Base-by-base conservation (phyloP, 225 moss, liverwort and hornwort genomes). In the Sphagnum contortum region DNA sequence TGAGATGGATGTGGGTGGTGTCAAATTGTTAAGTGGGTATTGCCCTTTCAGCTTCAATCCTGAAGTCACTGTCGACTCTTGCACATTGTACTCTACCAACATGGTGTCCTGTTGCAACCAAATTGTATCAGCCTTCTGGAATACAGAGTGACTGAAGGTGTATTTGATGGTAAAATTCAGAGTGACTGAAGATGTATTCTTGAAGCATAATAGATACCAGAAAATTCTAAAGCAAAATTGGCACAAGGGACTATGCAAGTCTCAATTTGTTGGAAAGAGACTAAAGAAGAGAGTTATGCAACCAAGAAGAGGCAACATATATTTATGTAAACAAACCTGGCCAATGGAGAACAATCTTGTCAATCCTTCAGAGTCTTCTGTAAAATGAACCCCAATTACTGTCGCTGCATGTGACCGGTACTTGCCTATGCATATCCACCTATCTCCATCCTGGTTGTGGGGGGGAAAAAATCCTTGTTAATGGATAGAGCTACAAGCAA, bases 391-490 rank as follows among this genome's bases (percentile, higher is more conserved):
- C 5, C 71, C 81, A 8, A 57, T 67, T 49, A 81, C 77, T 50
- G 78, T 55, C 64, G 72, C 78, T 62, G 85, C 85, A 66, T 85
- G 85, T 11, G 85, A 85, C 57, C 78, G 71, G 29, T 81, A 85
- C 60, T 85, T 85, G 63, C 85, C 85, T 48, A 78, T 74, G 68
- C 81, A 85, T 60, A 81, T 81, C 85, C 85, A 85, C 50, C 75
- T 80, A 55, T 80, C 83, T 4, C 76, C 77, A 50, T 74, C 74
- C 83, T 84, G 70, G 62, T 66, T 52, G 6, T 52, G 9, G 52
- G 9, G 52, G 6, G 52, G 52, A 6, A 52, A 52, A 6, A 52
- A 63, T 58, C 5, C 11, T 68, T 56, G 47, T 46, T 10, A 47
- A 53, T 29, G 45, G 9, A 48, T 48, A 62, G n/a, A 66, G 12